Conservation (phyloP, 352 stramenopile genomes). For the Globisporangium viniferum region DNA sequence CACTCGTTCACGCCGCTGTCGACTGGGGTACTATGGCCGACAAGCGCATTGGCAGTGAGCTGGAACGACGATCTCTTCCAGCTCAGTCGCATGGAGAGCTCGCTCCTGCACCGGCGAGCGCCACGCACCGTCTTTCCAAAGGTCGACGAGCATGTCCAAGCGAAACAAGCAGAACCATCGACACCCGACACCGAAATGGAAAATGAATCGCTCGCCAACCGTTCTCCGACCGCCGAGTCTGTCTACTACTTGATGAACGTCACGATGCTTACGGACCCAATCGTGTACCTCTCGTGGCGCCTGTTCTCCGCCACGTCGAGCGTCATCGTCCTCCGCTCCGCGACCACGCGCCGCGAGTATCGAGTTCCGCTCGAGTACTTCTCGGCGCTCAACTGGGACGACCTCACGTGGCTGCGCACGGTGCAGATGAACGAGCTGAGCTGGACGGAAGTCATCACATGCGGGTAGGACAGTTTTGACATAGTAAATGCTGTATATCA, state of each 20-base stretch:
- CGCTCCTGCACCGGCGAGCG: neutral
- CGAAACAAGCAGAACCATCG: too few species aligned
- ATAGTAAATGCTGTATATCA: neutral
- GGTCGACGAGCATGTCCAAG: too few species aligned
- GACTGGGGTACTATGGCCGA: neutral
- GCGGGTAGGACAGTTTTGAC: neutral
- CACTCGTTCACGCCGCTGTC: conserved; percentile 8
- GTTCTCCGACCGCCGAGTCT: neutral
- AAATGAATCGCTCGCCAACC: conserved; percentile 11
- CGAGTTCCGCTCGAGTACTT: neutral
- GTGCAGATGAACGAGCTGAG: neutral
- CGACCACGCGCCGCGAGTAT: neutral
- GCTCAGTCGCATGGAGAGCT: neutral
- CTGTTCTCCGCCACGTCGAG: neutral
- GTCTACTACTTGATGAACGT: conserved; percentile 29
- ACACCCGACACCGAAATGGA: too few species aligned
- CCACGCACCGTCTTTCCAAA: too few species aligned
- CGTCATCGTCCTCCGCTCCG: neutral
- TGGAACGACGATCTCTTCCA: conserved; percentile 15
- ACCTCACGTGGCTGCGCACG: neutral
- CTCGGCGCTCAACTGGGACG: neutral
- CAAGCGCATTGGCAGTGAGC: conserved; percentile 6
- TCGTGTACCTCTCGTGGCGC: conserved; percentile 3
- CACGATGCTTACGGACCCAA: conserved; percentile 26
- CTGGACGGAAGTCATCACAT: conserved; percentile 9